A percentile compares a stretch with the other conserved stretches of the same genome.
phyloP scores from a whole-genome alignment of 129 eudicot species.

The Artemisia argyi region DNA sequence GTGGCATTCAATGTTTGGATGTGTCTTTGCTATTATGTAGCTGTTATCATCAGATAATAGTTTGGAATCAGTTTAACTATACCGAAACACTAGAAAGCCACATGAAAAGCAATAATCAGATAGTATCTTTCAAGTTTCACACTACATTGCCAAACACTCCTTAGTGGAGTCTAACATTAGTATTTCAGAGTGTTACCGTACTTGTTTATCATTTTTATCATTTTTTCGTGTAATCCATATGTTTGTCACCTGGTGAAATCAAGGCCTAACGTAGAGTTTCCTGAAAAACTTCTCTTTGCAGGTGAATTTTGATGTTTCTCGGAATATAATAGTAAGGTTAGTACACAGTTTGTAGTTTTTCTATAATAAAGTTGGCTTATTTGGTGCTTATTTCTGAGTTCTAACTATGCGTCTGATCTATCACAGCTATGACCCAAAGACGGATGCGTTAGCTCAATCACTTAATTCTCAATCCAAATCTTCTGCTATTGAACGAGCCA shows the following conservation, averaged over 20 bases:
- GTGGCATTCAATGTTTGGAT: no score
- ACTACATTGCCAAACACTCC: no score
- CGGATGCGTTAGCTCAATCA: conserved; percentile 6
- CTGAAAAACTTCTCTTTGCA: conserved; percentile 8
- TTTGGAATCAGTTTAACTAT: no score
- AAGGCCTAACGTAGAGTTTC: background rate
- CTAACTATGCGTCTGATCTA: conserved; percentile 1
- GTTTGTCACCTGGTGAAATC: background rate
- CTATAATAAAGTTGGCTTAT: background rate
- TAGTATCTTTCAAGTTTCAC: no score
- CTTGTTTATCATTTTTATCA: no score
- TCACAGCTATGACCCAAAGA: conserved; percentile 35
- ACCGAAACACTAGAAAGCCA: no score
- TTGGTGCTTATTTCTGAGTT: background rate
- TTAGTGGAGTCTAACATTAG: no score
- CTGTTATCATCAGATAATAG: no score
- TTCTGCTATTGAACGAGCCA: conserved; percentile 48
- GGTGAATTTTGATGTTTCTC: conserved; percentile 34
- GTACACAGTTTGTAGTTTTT: conserved; percentile 1
- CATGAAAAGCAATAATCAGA: no score
- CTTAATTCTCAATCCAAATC: conserved; percentile 28
- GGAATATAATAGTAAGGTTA: conserved; percentile 35
- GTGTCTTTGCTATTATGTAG: no score
- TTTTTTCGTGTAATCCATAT: no score
- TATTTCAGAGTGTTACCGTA: conserved; percentile 16